These are phyloP conservation scores for Glycine tomentella DNA, from an alignment of 306 rosid species.

Conservation along the genomic window DNA sequence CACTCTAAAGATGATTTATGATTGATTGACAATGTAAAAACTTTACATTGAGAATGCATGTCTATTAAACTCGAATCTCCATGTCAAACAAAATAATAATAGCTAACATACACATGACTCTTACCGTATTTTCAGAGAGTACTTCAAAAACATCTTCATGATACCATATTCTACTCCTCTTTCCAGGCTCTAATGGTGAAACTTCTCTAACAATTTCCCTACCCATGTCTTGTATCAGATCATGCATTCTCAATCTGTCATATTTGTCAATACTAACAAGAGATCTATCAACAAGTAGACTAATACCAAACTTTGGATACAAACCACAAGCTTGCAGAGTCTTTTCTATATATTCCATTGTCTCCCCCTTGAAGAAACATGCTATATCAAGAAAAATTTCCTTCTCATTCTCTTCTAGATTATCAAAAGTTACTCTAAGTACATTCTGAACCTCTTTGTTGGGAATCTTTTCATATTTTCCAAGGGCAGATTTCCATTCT, in stretches of 20 bases:
- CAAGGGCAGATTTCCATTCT: constrained; percentile 49
- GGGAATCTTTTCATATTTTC: constrained; percentile 41
- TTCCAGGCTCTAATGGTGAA: constrained; percentile 50
- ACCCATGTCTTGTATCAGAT: constrained; percentile 58
- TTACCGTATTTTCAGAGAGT: constrained; percentile 48
- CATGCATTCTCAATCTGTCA: constrained; percentile 56
- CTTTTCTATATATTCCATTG: constrained; percentile 31
- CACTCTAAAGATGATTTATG: not conserved
- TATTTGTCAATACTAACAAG: constrained; percentile 44
- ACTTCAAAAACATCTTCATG: constrained; percentile 52
- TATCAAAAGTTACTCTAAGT: constrained; percentile 47
- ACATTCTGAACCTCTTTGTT: constrained; percentile 45
- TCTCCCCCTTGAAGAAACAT: constrained; percentile 54
- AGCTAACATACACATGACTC: constrained; percentile 2
- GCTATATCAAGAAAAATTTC: constrained; percentile 53
- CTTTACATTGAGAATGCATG: not conserved
- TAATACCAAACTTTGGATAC: constrained; percentile 40
- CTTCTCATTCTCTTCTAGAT: constrained; percentile 18
- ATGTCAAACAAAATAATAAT: not conserved
- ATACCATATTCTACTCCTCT: constrained; percentile 51
- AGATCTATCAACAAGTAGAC: constrained; percentile 52
- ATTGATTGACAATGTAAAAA: not conserved
- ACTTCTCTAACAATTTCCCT: constrained; percentile 54
- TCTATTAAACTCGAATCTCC: not conserved
- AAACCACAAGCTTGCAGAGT: constrained; percentile 48